Evolutionary conservation across 2,329 filamentous ascomycete genomes (phyloP).

Genomic region (Ophiognomonia clavigignenti-juglandacearum): DNA sequence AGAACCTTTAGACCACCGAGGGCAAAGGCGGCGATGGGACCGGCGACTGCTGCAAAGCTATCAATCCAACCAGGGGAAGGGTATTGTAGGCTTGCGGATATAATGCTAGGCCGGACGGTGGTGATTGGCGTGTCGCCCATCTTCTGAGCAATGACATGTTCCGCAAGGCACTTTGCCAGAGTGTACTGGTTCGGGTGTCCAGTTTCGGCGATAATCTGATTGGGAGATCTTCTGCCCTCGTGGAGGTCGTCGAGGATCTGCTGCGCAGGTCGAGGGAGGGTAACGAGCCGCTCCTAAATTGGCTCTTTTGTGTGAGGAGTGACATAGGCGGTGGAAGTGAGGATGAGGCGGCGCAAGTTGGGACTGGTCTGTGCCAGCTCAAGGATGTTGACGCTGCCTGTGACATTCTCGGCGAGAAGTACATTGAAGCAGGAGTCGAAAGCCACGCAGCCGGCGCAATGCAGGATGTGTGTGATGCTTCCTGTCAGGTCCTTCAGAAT

Average conservation of each 20-base stretch:
- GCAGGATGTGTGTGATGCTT: conserved; percentile 14
- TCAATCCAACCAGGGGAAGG: conserved; percentile 17
- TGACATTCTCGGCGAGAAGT: conserved; percentile 12
- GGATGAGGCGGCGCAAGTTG: conserved; percentile 7
- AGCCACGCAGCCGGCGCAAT: conserved; percentile 15
- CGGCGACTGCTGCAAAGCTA: conserved; percentile 15
- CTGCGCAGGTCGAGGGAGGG: conserved; percentile 5
- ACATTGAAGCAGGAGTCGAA: conserved; percentile 11
- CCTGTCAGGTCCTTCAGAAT: background rate
- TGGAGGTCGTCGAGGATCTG: conserved; percentile 7
- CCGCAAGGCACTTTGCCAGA: conserved; percentile 16
- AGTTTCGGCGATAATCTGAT: conserved; percentile 6
- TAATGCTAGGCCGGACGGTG: conserved; percentile 17
- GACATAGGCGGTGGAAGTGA: conserved; percentile 16
- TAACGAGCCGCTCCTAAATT: conserved; percentile 12
- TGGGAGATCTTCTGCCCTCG: conserved; percentile 4
- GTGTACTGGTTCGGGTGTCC: conserved; percentile 17
- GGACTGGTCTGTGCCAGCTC: conserved; percentile 4
- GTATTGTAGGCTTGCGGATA: conserved; percentile 11
- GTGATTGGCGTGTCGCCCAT: conserved; percentile 8
- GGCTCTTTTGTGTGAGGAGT: conserved; percentile 10
- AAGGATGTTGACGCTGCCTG: conserved; percentile 12
- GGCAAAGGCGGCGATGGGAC: conserved; percentile 12
- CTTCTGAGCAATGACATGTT: conserved; percentile 13
- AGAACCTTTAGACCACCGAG: conserved; percentile 14